These are phyloP conservation scores for Umbelopsis isabellina DNA, from an alignment of 192 early-diverging fungal genomes.

Conservation along the genomic window DNA sequence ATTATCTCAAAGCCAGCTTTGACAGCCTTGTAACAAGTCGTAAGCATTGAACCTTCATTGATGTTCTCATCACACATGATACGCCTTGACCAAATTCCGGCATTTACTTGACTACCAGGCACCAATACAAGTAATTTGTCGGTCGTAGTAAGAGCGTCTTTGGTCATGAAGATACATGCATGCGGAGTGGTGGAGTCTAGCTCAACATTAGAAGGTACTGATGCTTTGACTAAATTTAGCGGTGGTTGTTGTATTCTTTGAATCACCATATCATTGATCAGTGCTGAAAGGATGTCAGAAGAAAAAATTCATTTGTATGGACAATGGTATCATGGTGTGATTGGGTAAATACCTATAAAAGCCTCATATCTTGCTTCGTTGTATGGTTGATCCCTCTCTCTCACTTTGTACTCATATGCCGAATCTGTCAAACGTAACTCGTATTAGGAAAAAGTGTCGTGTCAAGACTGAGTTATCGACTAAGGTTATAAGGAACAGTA, in stretches of 20 bases:
- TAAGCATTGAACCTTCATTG: slow-evolving; percentile 38
- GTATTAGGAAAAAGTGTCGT: not conserved
- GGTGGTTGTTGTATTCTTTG: slow-evolving; percentile 25
- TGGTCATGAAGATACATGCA: slow-evolving; percentile 35
- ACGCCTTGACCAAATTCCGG: slow-evolving; percentile 41
- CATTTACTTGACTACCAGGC: slow-evolving; percentile 31
- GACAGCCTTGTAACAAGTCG: slow-evolving; percentile 14
- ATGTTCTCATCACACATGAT: slow-evolving; percentile 41
- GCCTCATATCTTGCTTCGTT: slow-evolving; percentile 39
- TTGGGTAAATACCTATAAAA: slow-evolving; percentile 26
- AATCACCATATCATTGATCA: slow-evolving; percentile 33
- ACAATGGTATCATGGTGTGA: not conserved
- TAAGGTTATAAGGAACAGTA: not conserved
- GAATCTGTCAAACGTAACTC: slow-evolving; percentile 8
- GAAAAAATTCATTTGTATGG: not conserved
- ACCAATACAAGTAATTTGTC: slow-evolving; percentile 37
- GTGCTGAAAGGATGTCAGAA: slow-evolving; percentile 15
- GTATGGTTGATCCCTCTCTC: slow-evolving; percentile 30
- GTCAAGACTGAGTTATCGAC: not conserved
- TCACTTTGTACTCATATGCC: slow-evolving; percentile 31
- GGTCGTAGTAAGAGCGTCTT: slow-evolving; percentile 36
- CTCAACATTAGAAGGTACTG: slow-evolving; percentile 24
- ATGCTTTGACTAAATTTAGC: slow-evolving; percentile 24
- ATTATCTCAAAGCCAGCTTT: slow-evolving; percentile 37
- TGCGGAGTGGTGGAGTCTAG: slow-evolving; percentile 19